phyloP scores from a whole-genome alignment of 352 stramenopile genomes.

The Halophytophthora polymorphica region DNA sequence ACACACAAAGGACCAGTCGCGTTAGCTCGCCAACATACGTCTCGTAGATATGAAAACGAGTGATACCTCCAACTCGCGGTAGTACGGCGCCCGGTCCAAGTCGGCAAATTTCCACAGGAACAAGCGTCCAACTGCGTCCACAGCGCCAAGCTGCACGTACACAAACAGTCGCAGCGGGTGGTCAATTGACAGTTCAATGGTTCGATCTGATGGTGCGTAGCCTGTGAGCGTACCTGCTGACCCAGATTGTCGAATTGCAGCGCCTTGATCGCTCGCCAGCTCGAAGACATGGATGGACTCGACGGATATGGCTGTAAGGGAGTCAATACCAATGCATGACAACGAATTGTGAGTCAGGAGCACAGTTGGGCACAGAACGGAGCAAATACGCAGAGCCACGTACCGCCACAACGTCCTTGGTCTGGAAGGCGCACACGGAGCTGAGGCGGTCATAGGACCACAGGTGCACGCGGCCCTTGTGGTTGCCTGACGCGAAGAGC shows the following conservation, averaged over 20 bases:
- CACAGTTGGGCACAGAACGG: background rate
- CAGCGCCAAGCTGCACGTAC: constrained; percentile 59
- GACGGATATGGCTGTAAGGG: constrained; percentile 49
- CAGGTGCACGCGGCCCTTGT: constrained; percentile 77
- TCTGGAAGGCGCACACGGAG: constrained; percentile 63
- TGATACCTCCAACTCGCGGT: constrained; percentile 58
- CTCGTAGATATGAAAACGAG: background rate
- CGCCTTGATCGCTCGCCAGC: constrained; percentile 63
- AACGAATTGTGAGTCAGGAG: constrained; percentile 1
- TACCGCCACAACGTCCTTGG: constrained; percentile 61
- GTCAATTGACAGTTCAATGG: background rate
- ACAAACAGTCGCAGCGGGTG: background rate
- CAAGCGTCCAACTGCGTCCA: constrained; percentile 64
- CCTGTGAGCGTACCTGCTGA: constrained; percentile 47
- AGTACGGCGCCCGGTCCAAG: constrained; percentile 61
- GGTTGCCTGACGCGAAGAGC: constrained; percentile 77
- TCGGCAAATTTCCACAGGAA: constrained; percentile 84
- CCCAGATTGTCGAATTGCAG: constrained; percentile 78
- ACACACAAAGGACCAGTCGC: background rate
- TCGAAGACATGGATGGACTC: constrained; percentile 50
- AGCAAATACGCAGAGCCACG: constrained; percentile 3
- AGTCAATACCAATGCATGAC: background rate
- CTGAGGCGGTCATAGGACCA: constrained; percentile 85
- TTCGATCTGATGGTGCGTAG: too few relatives aligned
- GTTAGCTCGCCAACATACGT: background rate